These are phyloP conservation scores for Metarhizium humberi DNA, from an alignment of 2,329 filamentous ascomycete species.

Conservation along the genomic window DNA sequence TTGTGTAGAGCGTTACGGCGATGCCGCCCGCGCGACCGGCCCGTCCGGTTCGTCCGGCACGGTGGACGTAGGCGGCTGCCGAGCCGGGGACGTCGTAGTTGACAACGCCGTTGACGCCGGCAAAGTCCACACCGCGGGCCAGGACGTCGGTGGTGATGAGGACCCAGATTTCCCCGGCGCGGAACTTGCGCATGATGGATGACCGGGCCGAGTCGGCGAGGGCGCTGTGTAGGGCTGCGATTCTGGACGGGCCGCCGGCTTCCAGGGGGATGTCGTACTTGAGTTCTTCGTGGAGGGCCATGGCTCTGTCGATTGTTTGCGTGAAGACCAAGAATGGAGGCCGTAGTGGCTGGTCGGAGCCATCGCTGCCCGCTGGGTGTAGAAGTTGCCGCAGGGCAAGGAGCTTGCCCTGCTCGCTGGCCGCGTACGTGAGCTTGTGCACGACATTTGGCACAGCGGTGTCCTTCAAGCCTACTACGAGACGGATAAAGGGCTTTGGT, in stretches of 20 bases:
- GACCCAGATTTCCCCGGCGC: slow-evolving; percentile 89
- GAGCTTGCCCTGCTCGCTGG: slow-evolving; percentile 87
- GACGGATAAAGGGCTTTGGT: slow-evolving; percentile 55
- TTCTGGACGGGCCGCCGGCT: slow-evolving; percentile 73
- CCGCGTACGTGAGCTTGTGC: slow-evolving; percentile 83
- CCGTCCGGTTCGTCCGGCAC: slow-evolving; percentile 81
- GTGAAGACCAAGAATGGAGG: slow-evolving; percentile 94
- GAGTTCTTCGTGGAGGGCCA: slow-evolving; percentile 79
- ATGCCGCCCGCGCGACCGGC: slow-evolving; percentile 82
- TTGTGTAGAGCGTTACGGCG: slow-evolving; percentile 89
- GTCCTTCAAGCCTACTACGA: slow-evolving; percentile 95
- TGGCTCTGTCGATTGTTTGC: slow-evolving; percentile 86
- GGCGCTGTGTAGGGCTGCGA: slow-evolving; percentile 84
- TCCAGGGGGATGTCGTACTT: slow-evolving; percentile 88
- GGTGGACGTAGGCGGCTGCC: slow-evolving; percentile 83
- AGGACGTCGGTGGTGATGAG: slow-evolving; percentile 93
- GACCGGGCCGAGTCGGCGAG: slow-evolving; percentile 69
- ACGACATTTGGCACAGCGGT: slow-evolving; percentile 86
- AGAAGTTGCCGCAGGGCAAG: slow-evolving; percentile 83
- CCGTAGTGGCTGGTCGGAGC: slow-evolving; percentile 53
- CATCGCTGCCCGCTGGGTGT: slow-evolving; percentile 54
- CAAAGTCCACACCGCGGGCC: slow-evolving; percentile 87
- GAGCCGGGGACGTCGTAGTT: slow-evolving; percentile 97
- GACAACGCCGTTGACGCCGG: slow-evolving; percentile 88
- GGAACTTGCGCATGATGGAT: slow-evolving; percentile 79